phyloP scores from a whole-genome alignment of 2,329 filamentous ascomycete genomes.

The Epicoccum sorghinum region DNA sequence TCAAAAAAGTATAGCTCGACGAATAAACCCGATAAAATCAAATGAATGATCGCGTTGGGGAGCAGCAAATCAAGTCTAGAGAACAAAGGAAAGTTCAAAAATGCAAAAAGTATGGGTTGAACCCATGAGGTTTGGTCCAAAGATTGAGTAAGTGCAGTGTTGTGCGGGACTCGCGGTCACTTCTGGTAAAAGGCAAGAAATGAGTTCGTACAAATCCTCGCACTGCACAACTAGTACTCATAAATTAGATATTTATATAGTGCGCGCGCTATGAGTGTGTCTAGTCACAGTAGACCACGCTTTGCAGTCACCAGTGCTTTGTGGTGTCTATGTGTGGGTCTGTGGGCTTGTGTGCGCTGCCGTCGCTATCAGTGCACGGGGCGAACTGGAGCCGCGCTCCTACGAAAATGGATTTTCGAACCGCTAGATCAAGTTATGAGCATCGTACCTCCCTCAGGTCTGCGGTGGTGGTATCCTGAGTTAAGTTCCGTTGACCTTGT shows the following conservation, averaged over 20 bases:
- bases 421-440: no score
- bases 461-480: no score
- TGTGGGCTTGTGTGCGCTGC: no score
- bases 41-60: not conserved
- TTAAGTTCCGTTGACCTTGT: no score
- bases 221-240: conserved; percentile 58
- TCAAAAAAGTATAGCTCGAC: conserved; percentile 1
- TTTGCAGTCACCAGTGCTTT: no score
- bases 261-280: not conserved
- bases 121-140: conserved; percentile 56
- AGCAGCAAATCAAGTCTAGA: not conserved
- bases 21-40: conserved; percentile 8
- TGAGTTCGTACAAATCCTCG: conserved; percentile 74
- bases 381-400: no score
- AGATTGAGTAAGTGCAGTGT: conserved; percentile 65
- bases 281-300: no score
- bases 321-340: no score
- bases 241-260: conserved; percentile 15
- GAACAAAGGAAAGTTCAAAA: conserved; percentile 7
- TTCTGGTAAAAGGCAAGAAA: conserved; percentile 83
- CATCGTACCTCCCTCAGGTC: no score
- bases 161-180: conserved; percentile 71
- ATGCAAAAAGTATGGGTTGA: conserved; percentile 50
- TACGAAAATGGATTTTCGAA: no score
- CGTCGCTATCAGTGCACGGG: no score